phyloP scores from a whole-genome alignment of 1,284 basidiomycete species.

The Apiotrichum gracile region DNA sequence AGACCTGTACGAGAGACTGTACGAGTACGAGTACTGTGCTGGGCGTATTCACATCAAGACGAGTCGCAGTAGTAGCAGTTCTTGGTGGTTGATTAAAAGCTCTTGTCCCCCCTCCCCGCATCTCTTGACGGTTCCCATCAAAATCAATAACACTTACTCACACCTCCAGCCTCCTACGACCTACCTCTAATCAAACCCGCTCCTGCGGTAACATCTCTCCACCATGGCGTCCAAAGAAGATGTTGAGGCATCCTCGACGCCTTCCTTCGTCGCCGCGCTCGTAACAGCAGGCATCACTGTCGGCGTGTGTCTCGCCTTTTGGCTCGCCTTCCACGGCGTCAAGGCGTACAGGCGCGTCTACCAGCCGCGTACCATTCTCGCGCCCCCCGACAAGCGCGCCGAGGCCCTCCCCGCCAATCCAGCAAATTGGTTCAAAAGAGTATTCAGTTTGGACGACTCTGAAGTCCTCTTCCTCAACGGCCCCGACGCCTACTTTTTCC shows the following conservation, averaged over 20 bases:
- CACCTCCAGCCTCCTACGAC: no score
- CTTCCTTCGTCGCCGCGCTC: constrained; percentile 42
- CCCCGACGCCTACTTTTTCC: constrained; percentile 88
- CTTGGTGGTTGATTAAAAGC: no score
- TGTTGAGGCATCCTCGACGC: constrained; percentile 24
- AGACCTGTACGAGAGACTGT: no score
- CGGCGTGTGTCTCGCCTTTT: constrained; percentile 31
- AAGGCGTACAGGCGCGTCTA: constrained; percentile 35
- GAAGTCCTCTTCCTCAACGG: constrained; percentile 61
- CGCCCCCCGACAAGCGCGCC: constrained; percentile 32
- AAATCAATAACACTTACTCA: no score
- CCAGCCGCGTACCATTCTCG: constrained; percentile 37
- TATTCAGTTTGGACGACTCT: constrained; percentile 34
- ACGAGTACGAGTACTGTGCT: no score
- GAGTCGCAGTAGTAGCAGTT: no score
- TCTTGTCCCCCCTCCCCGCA: no score
- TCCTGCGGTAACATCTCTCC: neutral
- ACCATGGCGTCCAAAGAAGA: neutral
- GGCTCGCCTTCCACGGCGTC: constrained; percentile 32
- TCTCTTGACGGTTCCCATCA: no score
- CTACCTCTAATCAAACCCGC: no score
- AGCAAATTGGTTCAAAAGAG: constrained; percentile 33
- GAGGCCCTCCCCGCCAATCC: constrained; percentile 21
- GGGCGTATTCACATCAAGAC: no score
- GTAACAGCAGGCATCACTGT: constrained; percentile 39